These are phyloP conservation scores for Pestalotiopsis sp. DNA, from an alignment of 2,329 filamentous ascomycete genomes.

Conservation along the genomic window DNA sequence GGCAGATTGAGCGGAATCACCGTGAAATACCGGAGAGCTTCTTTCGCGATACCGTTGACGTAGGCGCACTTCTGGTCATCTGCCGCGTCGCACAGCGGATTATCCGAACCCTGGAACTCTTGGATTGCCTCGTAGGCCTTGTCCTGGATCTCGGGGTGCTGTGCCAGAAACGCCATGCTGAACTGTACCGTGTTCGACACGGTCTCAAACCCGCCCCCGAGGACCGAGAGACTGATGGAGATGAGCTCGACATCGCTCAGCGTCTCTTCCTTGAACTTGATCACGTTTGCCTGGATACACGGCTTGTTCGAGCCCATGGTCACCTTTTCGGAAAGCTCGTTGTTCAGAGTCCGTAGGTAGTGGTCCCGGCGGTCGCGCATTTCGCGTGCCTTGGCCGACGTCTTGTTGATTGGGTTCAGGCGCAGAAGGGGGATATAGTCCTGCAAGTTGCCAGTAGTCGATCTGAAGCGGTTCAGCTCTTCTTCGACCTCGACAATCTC, in stretches of 20 bases:
- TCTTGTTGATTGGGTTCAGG: slow-evolving; percentile 45
- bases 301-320: slow-evolving; percentile 40
- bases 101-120: slow-evolving; percentile 37
- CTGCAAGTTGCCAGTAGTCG: slow-evolving; percentile 81
- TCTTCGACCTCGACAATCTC: slow-evolving; percentile 78
- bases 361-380: slow-evolving; percentile 69
- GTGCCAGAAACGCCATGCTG: slow-evolving; percentile 70
- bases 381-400: slow-evolving; percentile 54
- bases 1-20: slow-evolving; percentile 64
- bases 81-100: slow-evolving; percentile 64
- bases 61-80: slow-evolving; percentile 67
- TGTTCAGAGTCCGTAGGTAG: slow-evolving; percentile 66
- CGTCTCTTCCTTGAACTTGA: slow-evolving; percentile 40
- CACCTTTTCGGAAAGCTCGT: slow-evolving; percentile 47
- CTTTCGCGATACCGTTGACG: slow-evolving; percentile 61
- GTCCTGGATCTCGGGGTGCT: slow-evolving; percentile 70
- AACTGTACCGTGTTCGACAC: slow-evolving; percentile 79
- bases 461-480: slow-evolving; percentile 73
- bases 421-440: slow-evolving; percentile 80
- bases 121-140: slow-evolving; percentile 68
- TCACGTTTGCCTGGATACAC: slow-evolving; percentile 38
- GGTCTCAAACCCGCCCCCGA: slow-evolving; percentile 79
- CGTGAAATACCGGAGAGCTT: slow-evolving; percentile 62
- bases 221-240: slow-evolving; percentile 80
- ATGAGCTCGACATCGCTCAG: slow-evolving; percentile 65